These are phyloP conservation scores for Stephania japonica DNA, from an alignment of 164 flowering plant species.

Conservation along the genomic window DNA sequence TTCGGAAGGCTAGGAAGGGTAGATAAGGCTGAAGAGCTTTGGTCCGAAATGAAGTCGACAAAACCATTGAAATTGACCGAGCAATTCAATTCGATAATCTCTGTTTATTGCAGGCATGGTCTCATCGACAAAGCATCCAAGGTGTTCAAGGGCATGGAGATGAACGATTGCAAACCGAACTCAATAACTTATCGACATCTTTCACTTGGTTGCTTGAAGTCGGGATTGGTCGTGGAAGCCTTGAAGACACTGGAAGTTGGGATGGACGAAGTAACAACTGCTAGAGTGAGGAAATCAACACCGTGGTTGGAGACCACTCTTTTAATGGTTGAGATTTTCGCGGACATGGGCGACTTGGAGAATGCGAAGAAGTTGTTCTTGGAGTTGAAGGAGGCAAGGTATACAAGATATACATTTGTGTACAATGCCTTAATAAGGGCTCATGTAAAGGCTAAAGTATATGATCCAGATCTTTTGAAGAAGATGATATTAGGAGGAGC, in stretches of 20 bases:
- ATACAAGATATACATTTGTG: constrained; percentile 75
- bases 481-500: constrained; percentile 89
- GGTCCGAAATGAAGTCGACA: constrained; percentile 58
- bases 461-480: constrained; percentile 62
- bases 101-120: constrained; percentile 72
- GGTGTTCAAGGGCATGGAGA: constrained; percentile 60
- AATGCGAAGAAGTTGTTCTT: constrained; percentile 68
- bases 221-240: constrained; percentile 51
- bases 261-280: constrained; percentile 25
- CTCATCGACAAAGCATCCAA: constrained; percentile 51
- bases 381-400: constrained; percentile 60
- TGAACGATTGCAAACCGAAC: constrained; percentile 59
- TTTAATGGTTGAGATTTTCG: constrained; percentile 57
- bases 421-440: constrained; percentile 76
- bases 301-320: constrained; percentile 92
- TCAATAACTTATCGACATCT: constrained; percentile 77
- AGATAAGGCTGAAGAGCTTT: constrained; percentile 69
- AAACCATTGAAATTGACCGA: constrained; percentile 56
- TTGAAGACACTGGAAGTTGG: constrained; percentile 63
- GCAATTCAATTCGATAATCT: constrained; percentile 74
- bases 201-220: constrained; percentile 76
- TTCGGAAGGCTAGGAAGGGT: constrained; percentile 64
- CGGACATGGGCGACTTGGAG: constrained; percentile 72
- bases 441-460: constrained; percentile 73
- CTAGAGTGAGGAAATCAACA: constrained; percentile 49